These are phyloP conservation scores for Phytophthora chlamydospora DNA, from an alignment of 352 stramenopile species.

Conservation along the genomic window DNA sequence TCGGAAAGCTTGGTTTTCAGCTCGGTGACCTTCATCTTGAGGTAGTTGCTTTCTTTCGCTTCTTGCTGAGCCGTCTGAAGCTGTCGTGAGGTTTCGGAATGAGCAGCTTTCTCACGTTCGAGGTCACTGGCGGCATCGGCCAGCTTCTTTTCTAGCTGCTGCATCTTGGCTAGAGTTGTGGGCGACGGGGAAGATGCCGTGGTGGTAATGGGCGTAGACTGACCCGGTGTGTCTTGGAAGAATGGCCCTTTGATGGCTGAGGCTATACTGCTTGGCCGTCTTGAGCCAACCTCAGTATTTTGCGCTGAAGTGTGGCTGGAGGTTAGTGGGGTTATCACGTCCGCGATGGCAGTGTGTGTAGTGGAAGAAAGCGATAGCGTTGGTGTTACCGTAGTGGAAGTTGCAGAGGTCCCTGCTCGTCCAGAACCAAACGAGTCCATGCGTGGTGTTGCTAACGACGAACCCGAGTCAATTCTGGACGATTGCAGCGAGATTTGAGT, in stretches of 20 bases:
- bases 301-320: constrained; percentile 5
- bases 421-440: constrained; percentile 20
- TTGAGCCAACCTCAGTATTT: neutral
- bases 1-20: constrained; percentile 50
- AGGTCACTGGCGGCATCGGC: constrained; percentile 30
- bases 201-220: constrained; percentile 7
- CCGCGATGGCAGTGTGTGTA: constrained; percentile 8
- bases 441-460: constrained; percentile 6
- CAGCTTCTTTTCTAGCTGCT: constrained; percentile 43
- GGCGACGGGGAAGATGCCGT: constrained; percentile 17
- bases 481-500: constrained; percentile 13
- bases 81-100: constrained; percentile 27
- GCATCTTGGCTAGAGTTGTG: constrained; percentile 28
- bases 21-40: constrained; percentile 62
- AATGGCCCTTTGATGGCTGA: constrained; percentile 36
- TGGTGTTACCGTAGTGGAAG: neutral
- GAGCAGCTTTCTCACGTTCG: constrained; percentile 30
- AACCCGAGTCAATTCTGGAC: constrained; percentile 1
- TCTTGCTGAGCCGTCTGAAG: constrained; percentile 43
- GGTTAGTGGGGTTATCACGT: constrained; percentile 13
- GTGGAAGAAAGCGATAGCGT: constrained; percentile 8
- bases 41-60: constrained; percentile 60
- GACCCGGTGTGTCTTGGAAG: constrained; percentile 27
- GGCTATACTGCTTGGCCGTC: constrained; percentile 2
- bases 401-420: constrained; percentile 1